Evolutionary conservation across 176 grass and related monocot species (phyloP), one percentile per base, ranked within the genome.

Genomic region (Avena atlantica): DNA sequence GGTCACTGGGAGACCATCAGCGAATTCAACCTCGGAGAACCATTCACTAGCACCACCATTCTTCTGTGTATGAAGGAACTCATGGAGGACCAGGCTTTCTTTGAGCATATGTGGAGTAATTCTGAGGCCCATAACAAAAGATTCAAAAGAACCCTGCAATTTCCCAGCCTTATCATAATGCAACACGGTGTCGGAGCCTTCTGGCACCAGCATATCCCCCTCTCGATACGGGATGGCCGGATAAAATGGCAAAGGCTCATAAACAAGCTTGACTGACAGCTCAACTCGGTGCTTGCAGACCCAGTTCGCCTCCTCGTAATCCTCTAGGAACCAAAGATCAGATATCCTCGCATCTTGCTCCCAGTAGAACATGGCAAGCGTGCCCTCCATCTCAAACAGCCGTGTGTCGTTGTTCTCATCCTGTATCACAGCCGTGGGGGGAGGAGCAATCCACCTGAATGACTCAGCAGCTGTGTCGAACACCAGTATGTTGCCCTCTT

Each of bases 101-200:
- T 75, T 75, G 72, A 75, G 72, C 72, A 51, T 7, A 75, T 75
- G 45, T 27, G 72, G 72, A 75, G 72, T 75, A 51, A 75, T 51
- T 51, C 12, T 0, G 47, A 75, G 45, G 21, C 72, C 45, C 45
- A 3, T 8, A 14, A 23, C 47, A 51, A 27, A 51, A 49, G n/a
- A 74, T 1, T 50, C n/a, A 12, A 50, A 14, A 9, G 45, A 75
- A 7, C 72, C 72, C 47, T 27, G 72, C 45, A 75, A 9, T 27
- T 25, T 15, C 14, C n/a, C 45, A 13, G 14, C 27, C 47, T 75
- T 75, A 27, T 51, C 45, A 51, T 51, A 75, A 75, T 51, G 47
- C 47, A 24, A 48, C 72, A 75, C 21, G 6, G 21, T 75, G 72
- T 25, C 12, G 7, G 20, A 50, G 47, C 49, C 23, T 50, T 50